Evolutionary conservation across 2,329 filamentous ascomycete genomes (phyloP).

Genomic region (Paramyrothecium roridum): DNA sequence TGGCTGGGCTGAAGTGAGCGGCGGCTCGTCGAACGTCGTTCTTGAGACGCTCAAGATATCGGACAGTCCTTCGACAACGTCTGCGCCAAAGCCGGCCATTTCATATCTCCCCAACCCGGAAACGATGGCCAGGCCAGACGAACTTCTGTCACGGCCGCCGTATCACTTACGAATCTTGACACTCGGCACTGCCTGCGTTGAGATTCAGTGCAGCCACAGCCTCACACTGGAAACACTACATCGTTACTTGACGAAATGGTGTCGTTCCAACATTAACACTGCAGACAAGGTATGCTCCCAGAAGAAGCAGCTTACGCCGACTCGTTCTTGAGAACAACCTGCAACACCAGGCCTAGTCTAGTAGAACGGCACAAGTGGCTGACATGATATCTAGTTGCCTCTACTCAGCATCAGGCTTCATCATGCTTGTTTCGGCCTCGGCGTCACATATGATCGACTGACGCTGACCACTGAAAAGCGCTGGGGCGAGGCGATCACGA

Average conservation of each 20-base stretch:
- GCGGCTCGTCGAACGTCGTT: conserved; percentile 16
- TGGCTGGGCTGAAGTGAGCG: conserved; percentile 42
- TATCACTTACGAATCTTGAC: conserved; percentile 42
- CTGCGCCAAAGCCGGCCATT: background rate
- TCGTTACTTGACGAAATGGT: conserved; percentile 46
- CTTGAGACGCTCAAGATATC: conserved; percentile 5
- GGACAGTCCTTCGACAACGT: background rate
- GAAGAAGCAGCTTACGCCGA: no score
- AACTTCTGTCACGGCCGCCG: conserved; percentile 43
- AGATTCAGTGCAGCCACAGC: conserved; percentile 45
- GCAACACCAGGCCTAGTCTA: no score
- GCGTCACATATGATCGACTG: conserved; percentile 40
- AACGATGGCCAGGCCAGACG: conserved; percentile 41
- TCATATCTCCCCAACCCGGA: conserved; percentile 37
- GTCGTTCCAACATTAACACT: conserved; percentile 36
- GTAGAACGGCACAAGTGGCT: background rate
- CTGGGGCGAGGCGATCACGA: conserved; percentile 23
- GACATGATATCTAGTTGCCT: conserved; percentile 30
- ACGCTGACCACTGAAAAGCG: conserved; percentile 25
- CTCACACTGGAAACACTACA: conserved; percentile 40
- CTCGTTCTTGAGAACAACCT: background rate
- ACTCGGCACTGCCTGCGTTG: conserved; percentile 24
- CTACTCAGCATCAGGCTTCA: conserved; percentile 37
- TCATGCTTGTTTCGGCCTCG: conserved; percentile 42
- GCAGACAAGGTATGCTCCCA: conserved; percentile 26